Evolutionary conservation across 148 eudicot species (phyloP).

Genomic region (Rhododendron williamsianum): DNA sequence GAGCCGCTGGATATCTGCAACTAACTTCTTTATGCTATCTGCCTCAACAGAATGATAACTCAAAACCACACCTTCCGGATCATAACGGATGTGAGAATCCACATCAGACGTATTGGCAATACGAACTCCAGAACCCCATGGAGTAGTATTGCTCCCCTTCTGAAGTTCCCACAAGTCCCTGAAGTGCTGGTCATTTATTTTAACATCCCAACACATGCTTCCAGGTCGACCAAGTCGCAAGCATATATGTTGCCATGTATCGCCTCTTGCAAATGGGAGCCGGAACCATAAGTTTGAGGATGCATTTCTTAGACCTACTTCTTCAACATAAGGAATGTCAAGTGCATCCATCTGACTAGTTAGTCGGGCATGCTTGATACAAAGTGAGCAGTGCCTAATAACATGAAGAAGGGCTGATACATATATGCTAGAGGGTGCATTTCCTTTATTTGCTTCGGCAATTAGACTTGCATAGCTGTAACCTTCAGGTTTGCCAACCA

Average conservation of each 20-base stretch:
- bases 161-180: slow-evolving; percentile 96
- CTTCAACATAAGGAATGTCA: slow-evolving; percentile 83
- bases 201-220: slow-evolving; percentile 97
- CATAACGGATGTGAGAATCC: slow-evolving; percentile 93
- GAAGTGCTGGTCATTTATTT: slow-evolving; percentile 85
- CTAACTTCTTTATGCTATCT: slow-evolving; percentile 89
- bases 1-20: slow-evolving; percentile 84
- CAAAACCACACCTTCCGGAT: slow-evolving; percentile 83
- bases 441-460: slow-evolving; percentile 92
- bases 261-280: slow-evolving; percentile 68
- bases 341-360: slow-evolving; percentile 94
- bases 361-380: slow-evolving; percentile 90
- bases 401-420: slow-evolving; percentile 79
- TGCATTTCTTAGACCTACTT: slow-evolving; percentile 63
- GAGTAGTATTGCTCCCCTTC: slow-evolving; percentile 62
- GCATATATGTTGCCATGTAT: slow-evolving; percentile 79
- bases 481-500: slow-evolving; percentile 33
- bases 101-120: slow-evolving; percentile 88
- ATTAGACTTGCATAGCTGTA: slow-evolving; percentile 71
- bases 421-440: slow-evolving; percentile 70
- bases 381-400: slow-evolving; percentile 90
- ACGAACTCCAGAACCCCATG: slow-evolving; percentile 92
- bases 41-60: slow-evolving; percentile 80
- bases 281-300: slow-evolving; percentile 85
- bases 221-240: slow-evolving; percentile 89